Evolutionary conservation across 2,329 filamentous ascomycete genomes (phyloP).

Genomic region (Pseudocercospora fijiensis): DNA sequence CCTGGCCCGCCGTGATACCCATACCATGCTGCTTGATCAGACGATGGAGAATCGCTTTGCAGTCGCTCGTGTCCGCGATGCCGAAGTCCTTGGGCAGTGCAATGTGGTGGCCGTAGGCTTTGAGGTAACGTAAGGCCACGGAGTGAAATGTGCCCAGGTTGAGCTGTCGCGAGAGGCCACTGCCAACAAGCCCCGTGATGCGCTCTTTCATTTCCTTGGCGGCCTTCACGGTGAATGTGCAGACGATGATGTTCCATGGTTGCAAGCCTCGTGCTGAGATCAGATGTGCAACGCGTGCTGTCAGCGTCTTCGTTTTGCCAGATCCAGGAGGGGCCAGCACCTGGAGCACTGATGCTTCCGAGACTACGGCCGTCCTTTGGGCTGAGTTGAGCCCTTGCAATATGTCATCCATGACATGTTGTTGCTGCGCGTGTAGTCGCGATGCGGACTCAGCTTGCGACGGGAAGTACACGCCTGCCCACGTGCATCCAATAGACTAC

Average conservation of each 20-base stretch:
- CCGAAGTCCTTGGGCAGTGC: constrained; percentile 80
- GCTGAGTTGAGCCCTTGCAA: constrained; percentile 64
- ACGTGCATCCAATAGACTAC: background rate
- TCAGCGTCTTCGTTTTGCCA: constrained; percentile 94
- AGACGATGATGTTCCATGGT: constrained; percentile 87
- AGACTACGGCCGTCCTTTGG: constrained; percentile 64
- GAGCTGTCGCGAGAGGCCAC: constrained; percentile 70
- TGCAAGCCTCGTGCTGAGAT: constrained; percentile 68
- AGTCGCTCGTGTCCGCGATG: constrained; percentile 84
- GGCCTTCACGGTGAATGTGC: constrained; percentile 96
- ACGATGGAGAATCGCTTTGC: constrained; percentile 72
- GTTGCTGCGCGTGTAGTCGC: background rate
- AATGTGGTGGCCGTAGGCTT: constrained; percentile 79
- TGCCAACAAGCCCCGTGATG: constrained; percentile 76
- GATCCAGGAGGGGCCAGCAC: constrained; percentile 65
- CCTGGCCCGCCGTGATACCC: constrained; percentile 66
- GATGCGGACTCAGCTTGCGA: background rate
- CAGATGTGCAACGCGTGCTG: constrained; percentile 86
- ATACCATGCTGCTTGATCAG: constrained; percentile 74
- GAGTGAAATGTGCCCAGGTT: constrained; percentile 94
- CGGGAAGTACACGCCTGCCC: background rate
- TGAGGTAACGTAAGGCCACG: constrained; percentile 80
- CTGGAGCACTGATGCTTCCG: constrained; percentile 58
- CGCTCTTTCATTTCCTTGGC: constrained; percentile 90
- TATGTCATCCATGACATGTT: constrained; percentile 52